phyloP scores from a whole-genome alignment of 768 basidiomycete species.

The Kwoniella sp. region DNA sequence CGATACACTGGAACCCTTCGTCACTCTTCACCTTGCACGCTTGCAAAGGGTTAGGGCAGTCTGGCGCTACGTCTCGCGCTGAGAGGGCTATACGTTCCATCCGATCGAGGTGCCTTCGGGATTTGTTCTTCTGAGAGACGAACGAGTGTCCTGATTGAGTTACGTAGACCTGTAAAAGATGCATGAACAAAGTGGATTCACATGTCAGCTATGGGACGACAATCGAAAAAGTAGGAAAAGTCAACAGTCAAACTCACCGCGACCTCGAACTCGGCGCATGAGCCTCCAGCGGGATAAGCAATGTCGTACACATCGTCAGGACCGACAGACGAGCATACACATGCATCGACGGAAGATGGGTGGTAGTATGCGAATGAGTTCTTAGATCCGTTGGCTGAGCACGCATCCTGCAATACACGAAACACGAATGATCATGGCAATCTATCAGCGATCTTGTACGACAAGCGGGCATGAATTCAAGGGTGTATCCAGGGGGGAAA shows the following conservation, averaged over 20 bases:
- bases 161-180: slow-evolving; percentile 8
- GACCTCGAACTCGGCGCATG: slow-evolving; percentile 16
- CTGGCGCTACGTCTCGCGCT: neutral
- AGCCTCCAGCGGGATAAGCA: slow-evolving; percentile 7
- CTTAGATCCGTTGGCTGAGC: slow-evolving; percentile 1
- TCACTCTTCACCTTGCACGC: slow-evolving; percentile 18
- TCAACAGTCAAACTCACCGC: slow-evolving; percentile 9
- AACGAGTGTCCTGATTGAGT: slow-evolving; percentile 18
- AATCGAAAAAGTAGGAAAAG: no score
- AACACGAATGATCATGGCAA: neutral
- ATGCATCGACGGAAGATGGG: neutral
- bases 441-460: no score
- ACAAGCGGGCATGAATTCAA: no score
- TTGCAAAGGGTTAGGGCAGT: slow-evolving; percentile 21
- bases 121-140: slow-evolving; percentile 8
- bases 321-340: slow-evolving; percentile 11
- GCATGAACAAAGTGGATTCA: no score
- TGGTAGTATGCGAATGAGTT: slow-evolving; percentile 17
- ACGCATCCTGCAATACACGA: slow-evolving; percentile 4
- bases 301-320: slow-evolving; percentile 19
- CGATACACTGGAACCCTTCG: slow-evolving; percentile 17
- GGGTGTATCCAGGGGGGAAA: no score
- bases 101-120: slow-evolving; percentile 3
- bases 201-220: no score
- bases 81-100: neutral